Percentiles rank a stretch among this genome's conserved stretches.
Evolutionary conservation across 371 early-diverging fungal genomes (phyloP).

Genomic region (Conidiobolus incongruus): DNA sequence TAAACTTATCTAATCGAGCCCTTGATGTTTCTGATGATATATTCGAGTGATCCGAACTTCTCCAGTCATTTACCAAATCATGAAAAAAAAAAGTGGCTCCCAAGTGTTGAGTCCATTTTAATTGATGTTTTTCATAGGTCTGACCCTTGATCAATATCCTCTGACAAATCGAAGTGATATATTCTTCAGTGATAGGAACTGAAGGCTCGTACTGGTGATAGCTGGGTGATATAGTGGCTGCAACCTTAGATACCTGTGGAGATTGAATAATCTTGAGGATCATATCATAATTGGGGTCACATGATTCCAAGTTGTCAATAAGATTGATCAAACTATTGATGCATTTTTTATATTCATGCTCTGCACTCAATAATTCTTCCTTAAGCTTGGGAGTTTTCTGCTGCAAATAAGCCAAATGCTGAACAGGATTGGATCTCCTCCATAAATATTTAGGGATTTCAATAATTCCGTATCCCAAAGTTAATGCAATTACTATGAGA

Average conservation of each 20-base stretch:
- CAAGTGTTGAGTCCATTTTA: constrained; percentile 24
- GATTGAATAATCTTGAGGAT: background rate
- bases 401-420: constrained; percentile 30
- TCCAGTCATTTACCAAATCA: constrained; percentile 29
- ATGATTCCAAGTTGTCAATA: background rate
- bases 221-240: background rate
- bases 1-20: background rate
- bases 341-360: constrained; percentile 29
- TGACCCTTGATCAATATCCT: background rate
- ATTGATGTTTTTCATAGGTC: background rate
- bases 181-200: background rate
- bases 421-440: constrained; percentile 24
- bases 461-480: constrained; percentile 74
- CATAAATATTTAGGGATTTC: constrained; percentile 58
- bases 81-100: constrained; percentile 31
- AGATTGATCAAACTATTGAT: constrained; percentile 8
- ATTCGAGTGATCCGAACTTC: constrained; percentile 11
- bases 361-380: constrained; percentile 41
- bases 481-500: constrained; percentile 43
- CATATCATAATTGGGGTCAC: background rate
- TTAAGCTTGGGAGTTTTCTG: constrained; percentile 32
- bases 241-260: background rate
- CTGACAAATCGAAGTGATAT: constrained; percentile 10
- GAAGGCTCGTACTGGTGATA: background rate
- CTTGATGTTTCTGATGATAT: background rate